Base-by-base conservation (phyloP, 768 basidiomycete species). In the Fomitopsis pulvina region DNA sequence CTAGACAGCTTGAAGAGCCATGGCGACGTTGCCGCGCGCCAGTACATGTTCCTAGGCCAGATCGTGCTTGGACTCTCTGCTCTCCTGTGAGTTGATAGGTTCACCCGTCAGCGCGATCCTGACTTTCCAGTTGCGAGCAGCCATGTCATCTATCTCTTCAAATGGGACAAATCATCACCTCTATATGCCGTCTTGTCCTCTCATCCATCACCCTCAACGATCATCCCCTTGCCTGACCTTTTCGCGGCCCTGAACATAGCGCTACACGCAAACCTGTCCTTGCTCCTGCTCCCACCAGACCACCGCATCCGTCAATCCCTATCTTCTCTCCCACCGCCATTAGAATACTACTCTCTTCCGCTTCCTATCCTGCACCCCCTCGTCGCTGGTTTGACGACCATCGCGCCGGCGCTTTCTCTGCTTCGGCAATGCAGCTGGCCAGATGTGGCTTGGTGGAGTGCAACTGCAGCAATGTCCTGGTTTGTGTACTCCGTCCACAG, bases 391-490 rank as follows among this genome's bases (percentile, higher is more conserved):
- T 22, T 53, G 0, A 45, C 58, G 1, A 48, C 47, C 0, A 7
- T 59, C 4, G 57, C 60, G 6, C 63, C 63, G 2, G 12, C 45
- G 4, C 45, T 58, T 7, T 49, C 59, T 6, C 39, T 64, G 1
- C 7, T 57, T 2, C 44, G 55, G 16, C 41, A 47, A 12, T 54
- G 50, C 12, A 32, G 43, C 12, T 57, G 53, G 55, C 46, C 38
- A 8, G 63, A 64, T 28, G 39, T 57, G 14, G 30, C 52, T 6
- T 64, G 60, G 60, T 64, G 63, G 63, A 30, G 45, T 20, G 40
- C 43, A 1, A 21, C 61, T 1, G 52, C 45, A 1, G 24, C 43
- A 11, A 18, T 62, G 37, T 53, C 53, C 3, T 38, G 28, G 29
- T 28, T 60, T 16, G 54, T 64, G 6, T 54, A 48, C 29, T 26